Conservation (phyloP, 129 eudicot species). For the Chrysanthemum seticuspe region DNA sequence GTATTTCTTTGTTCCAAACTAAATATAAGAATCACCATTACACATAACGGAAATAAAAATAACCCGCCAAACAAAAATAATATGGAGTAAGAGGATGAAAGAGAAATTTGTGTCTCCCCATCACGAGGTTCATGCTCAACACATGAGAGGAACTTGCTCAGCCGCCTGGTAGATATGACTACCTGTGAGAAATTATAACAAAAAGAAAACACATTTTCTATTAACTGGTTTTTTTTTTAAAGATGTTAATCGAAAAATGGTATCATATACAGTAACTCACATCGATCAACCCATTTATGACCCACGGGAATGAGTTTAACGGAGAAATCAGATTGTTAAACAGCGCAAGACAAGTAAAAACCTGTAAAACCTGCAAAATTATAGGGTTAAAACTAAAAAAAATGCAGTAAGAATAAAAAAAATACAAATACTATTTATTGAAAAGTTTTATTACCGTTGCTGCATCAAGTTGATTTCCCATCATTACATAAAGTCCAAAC, state of each 20-base stretch:
- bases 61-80: too few relatives aligned
- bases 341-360: constrained; percentile 78
- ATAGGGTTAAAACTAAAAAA: background rate
- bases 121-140: constrained; percentile 37
- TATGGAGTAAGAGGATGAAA: constrained; percentile 14
- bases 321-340: constrained; percentile 92
- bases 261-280: constrained; percentile 39
- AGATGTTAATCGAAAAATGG: too few relatives aligned
- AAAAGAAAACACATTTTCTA: too few relatives aligned
- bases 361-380: constrained; percentile 65
- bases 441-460: constrained; percentile 61
- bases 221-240: too few relatives aligned
- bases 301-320: constrained; percentile 98
- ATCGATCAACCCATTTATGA: constrained; percentile 89
- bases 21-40: too few relatives aligned
- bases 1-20: too few relatives aligned
- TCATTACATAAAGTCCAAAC: constrained; percentile 75
- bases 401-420: too few relatives aligned
- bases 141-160: constrained; percentile 80
- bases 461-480: constrained; percentile 94
- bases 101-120: constrained; percentile 7
- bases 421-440: too few relatives aligned
- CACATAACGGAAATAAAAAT: too few relatives aligned
- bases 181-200: too few relatives aligned
- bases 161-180: constrained; percentile 64